Evolutionary conservation across 2,329 filamentous ascomycete genomes (phyloP).

Genomic region (Pseudogymnoascus sp.): DNA sequence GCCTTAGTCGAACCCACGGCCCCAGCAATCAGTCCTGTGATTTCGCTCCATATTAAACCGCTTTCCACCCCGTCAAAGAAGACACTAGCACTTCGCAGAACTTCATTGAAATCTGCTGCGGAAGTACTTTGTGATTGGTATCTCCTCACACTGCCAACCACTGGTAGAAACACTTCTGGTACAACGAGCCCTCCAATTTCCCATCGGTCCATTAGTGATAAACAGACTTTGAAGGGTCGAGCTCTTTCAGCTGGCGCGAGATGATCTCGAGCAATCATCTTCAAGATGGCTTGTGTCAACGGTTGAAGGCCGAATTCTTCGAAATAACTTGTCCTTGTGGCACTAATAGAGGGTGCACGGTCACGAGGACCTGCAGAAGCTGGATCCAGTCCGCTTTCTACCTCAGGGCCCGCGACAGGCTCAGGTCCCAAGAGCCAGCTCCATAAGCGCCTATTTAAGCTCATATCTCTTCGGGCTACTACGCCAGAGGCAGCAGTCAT

Average conservation of each 20-base stretch:
- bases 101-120: conserved; percentile 72
- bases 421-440: conserved; percentile 87
- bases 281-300: conserved; percentile 65
- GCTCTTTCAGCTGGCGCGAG: conserved; percentile 59
- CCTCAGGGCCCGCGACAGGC: conserved; percentile 38
- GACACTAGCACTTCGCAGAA: conserved; percentile 83
- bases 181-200: conserved; percentile 89
- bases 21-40: conserved; percentile 59
- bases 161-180: conserved; percentile 78
- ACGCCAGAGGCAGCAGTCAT: conserved; percentile 79
- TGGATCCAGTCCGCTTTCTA: conserved; percentile 41
- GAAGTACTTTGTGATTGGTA: conserved; percentile 60
- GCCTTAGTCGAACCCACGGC: conserved; percentile 43
- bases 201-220: conserved; percentile 97
- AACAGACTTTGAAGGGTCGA: conserved; percentile 79
- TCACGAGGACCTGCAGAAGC: conserved; percentile 28
- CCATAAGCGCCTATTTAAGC: conserved; percentile 89
- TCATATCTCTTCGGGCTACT: conserved; percentile 89
- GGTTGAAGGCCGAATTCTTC: conserved; percentile 68
- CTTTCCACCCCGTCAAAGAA: conserved; percentile 98
- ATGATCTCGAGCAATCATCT: conserved; percentile 58
- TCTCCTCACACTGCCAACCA: conserved; percentile 68
- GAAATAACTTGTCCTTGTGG: conserved; percentile 70
- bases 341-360: conserved; percentile 25
- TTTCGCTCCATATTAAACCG: conserved; percentile 80